These are phyloP conservation scores for Cymbomonas tetramitiformis DNA, from an alignment of 139 green algal genomes.

Conservation along the genomic window DNA sequence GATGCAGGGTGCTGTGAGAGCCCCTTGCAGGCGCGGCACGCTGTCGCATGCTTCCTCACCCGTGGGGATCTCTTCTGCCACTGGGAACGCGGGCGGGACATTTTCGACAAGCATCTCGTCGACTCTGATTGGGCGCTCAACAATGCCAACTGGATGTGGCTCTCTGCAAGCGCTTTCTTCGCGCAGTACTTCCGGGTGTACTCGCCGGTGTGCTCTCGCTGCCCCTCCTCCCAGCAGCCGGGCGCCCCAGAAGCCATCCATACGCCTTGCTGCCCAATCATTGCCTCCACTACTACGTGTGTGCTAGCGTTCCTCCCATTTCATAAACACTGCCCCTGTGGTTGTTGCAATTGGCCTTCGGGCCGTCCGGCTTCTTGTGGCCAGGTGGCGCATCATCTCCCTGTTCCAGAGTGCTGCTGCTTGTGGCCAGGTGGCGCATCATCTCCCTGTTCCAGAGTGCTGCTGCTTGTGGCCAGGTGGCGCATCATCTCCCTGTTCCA, in stretches of 20 bases:
- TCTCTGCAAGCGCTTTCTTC: constrained; percentile 76
- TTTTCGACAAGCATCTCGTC: constrained; percentile 80
- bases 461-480: too few species aligned
- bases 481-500: too few species aligned
- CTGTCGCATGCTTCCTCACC: constrained; percentile 89
- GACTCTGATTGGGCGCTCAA: constrained; percentile 70
- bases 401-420: too few species aligned
- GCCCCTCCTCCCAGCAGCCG: background rate
- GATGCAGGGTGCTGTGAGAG: too few species aligned
- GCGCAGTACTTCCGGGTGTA: constrained; percentile 34
- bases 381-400: too few species aligned
- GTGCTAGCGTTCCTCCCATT: too few species aligned
- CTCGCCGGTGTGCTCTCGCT: background rate
- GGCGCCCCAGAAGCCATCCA: background rate
- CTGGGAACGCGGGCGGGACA: constrained; percentile 70
- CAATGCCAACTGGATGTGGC: constrained; percentile 87
- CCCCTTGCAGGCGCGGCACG: constrained; percentile 70
- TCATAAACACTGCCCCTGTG: too few species aligned
- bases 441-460: too few species aligned
- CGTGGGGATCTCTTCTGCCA: constrained; percentile 58
- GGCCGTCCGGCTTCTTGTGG: too few species aligned
- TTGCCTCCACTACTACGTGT: background rate
- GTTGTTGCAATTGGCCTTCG: too few species aligned
- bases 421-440: too few species aligned
- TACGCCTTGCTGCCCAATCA: constrained; percentile 5